Evolutionary conservation across 352 stramenopile species (phyloP).

Genomic region (Pythium aquatile): DNA sequence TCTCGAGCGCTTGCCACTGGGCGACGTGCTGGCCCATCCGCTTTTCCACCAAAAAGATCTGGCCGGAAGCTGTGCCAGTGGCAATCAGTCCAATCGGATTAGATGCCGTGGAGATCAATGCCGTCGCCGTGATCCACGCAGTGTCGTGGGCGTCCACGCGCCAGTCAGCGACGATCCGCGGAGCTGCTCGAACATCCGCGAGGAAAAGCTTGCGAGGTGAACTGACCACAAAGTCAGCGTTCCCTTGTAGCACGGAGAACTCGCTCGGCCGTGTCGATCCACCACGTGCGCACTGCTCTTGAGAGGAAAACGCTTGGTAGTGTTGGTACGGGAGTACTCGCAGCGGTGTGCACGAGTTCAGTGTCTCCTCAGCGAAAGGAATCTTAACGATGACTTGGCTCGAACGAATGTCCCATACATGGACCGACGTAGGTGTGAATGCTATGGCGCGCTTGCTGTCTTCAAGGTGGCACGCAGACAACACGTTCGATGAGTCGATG

Average conservation of each 20-base stretch:
- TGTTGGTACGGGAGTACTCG: constrained; percentile 23
- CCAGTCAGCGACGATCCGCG: constrained; percentile 64
- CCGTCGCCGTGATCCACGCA: constrained; percentile 36
- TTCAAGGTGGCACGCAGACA: constrained; percentile 28
- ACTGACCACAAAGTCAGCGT: constrained; percentile 53
- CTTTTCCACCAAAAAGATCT: constrained; percentile 50
- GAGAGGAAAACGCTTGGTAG: constrained; percentile 17
- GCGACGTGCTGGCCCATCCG: constrained; percentile 46
- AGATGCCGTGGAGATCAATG: constrained; percentile 33
- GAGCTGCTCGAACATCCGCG: constrained; percentile 44
- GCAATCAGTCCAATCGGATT: constrained; percentile 35
- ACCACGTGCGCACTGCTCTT: not conserved
- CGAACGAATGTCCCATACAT: constrained; percentile 69
- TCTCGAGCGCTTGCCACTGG: constrained; percentile 58
- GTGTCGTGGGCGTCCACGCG: constrained; percentile 42
- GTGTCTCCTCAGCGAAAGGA: constrained; percentile 48
- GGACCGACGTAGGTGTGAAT: constrained; percentile 41
- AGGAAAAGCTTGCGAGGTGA: constrained; percentile 45
- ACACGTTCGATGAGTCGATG: constrained; percentile 25
- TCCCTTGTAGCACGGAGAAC: constrained; percentile 11
- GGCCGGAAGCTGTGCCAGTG: constrained; percentile 38
- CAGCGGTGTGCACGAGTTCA: constrained; percentile 41
- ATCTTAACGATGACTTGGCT: constrained; percentile 58
- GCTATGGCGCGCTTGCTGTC: constrained; percentile 38
- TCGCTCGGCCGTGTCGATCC: not conserved